phyloP scores from a whole-genome alignment of 176 grass and related monocot genomes.

The Hordeum vulgare region MorexV3_pseudomolecules_assembly NC_058519.1:627842961-627843460 shows the following conservation, averaged over 20 bases:
- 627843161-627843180: too few species aligned
- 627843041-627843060: slow-evolving; percentile 33
- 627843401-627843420: too few species aligned
- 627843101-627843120: slow-evolving; percentile 4
- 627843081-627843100: slow-evolving; percentile 24
- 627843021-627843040: slow-evolving; percentile 3
- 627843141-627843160: slow-evolving; percentile 21
- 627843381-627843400: too few species aligned
- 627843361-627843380: too few species aligned
- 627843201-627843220: not conserved
- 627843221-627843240: not conserved
- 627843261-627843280: not conserved
- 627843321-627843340: too few species aligned
- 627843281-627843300: not conserved
- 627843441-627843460: too few species aligned
- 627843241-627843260: not conserved
- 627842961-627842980: slow-evolving; percentile 27
- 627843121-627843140: slow-evolving; percentile 29
- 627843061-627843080: slow-evolving; percentile 26
- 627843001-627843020: slow-evolving; percentile 1
- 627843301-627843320: not conserved
- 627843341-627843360: too few species aligned
- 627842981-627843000: slow-evolving; percentile 2
- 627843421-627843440: too few species aligned
- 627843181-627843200: not conserved